Evolutionary conservation across 2,329 filamentous ascomycete species (phyloP), one percentile per base, ranked within the genome.

Genomic region (Fusarium zealandicum): DNA sequence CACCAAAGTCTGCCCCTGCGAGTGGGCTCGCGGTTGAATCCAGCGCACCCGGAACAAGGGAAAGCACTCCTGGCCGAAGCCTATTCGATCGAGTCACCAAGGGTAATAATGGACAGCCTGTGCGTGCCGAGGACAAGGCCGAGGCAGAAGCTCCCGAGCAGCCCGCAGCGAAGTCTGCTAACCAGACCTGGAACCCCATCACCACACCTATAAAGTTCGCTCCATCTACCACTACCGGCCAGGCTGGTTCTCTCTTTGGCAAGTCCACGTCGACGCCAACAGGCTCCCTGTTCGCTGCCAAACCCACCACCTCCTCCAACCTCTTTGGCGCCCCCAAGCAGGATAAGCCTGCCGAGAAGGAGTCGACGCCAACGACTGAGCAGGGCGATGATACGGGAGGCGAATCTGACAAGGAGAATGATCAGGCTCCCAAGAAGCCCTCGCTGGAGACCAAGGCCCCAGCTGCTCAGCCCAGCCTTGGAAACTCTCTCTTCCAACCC

Each of bases 161-260:
- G 30, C 42, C 72, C 58, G 69, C 65, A 31, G 62, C 61, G 35
- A 65, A 72, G 12, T 57, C 73, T 13, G 57, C 69, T 8, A 74
- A 76, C 33, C 75, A 76, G 64, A 76, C 76, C 13, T 75, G 73
- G 67, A 75, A 78, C 39, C 72, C 74, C 5, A 81, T 75, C 70
- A 78, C 76, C 14, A 77, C 76, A 6, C 82, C 82, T 3, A 82
- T 86, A 68, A 84, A 84, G 66, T 84, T 84, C 64, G 76, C 76
- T 11, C 70, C 76, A 36, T 56, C 69, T 42, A 65, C 69, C 7
- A 45, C 71, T 18, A 46, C 70, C 14, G 51, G 69, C 10, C 66
- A 72, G 25, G 47, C 72, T 31, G 57, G 61, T 28, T 70, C 62
- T 59, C 68, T 72, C 11, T 76, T 77, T 54, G 69, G 72, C 45